Evolutionary conservation across 495 filamentous ascomycete species (phyloP), one percentile per base, ranked within the genome.

Genomic region (Aspergillus saccharolyticus): DNA sequence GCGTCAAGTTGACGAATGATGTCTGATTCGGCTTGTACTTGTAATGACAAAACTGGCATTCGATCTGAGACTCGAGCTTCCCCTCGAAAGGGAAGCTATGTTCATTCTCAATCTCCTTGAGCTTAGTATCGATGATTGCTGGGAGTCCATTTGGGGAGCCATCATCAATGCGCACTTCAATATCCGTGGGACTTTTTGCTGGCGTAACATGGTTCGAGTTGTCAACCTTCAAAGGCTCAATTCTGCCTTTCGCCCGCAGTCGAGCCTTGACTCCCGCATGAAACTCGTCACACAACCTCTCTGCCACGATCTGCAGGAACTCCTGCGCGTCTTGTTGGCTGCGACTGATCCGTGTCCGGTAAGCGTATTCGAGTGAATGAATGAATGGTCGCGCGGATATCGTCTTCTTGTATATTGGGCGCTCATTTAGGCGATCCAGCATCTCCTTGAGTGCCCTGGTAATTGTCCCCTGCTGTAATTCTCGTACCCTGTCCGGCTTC

Each of bases 241-340:
- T 45, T 19, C 60, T 43, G 28, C 47, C 56, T 42, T 70, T 56
- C 18, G 70, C 70, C 44, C 74, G 68, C 60, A 75, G 73, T 53
- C 91, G 77, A 14, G 89, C 91, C 61, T 85, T 80, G 39, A 79
- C 78, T 33, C 90, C 91, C 12, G 90, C 90, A 68, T 96, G 86
- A 63, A 97, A 93, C 70, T 99, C 94, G 63, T 97, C 92, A 45
- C 87, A 89, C 33, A 99, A 78, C 45, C 92, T 81, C 72, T 99
- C 95, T 4, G 90, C 85, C 18, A 99, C 86, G 48, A 97, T 83
- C 71, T 99, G 94, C 53, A 99, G 64, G 56, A 99, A 95, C 68
- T 99, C 94, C 66, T 99, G 94, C n/a, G 94, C 94, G 74, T 99
- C 94, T 71, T 99, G 95, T 68, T 99, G 95, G 57, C 90, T 86